phyloP scores from a whole-genome alignment of 2,329 filamentous ascomycete species.

The Aureobasidium musti region DNA sequence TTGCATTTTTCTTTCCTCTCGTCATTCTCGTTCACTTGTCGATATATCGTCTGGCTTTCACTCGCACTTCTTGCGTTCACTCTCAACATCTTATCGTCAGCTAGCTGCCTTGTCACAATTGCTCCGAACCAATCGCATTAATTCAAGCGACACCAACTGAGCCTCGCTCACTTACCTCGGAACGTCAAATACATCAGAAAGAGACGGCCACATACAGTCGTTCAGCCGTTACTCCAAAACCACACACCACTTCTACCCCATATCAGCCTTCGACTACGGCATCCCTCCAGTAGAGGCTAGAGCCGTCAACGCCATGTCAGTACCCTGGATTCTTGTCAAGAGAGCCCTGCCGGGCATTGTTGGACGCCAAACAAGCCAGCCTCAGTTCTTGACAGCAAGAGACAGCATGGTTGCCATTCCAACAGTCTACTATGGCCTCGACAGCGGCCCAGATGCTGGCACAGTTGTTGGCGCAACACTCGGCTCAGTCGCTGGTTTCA shows the following conservation, averaged over 20 bases:
- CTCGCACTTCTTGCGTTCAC: neutral
- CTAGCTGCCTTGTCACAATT: neutral
- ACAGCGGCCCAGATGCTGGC: conserved; percentile 57
- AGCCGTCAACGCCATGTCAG: conserved; percentile 12
- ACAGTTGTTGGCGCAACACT: conserved; percentile 63
- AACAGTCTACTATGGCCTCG: conserved; percentile 59
- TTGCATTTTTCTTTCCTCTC: conserved; percentile 14
- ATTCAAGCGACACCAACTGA: neutral
- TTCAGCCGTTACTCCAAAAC: neutral
- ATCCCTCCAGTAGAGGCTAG: conserved; percentile 1
- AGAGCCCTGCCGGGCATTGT: conserved; percentile 20
- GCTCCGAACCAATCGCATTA: neutral
- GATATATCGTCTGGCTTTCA: neutral
- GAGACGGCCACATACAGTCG: conserved; percentile 6
- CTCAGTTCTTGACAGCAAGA: conserved; percentile 20
- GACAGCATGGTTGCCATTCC: conserved; percentile 55
- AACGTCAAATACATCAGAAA: neutral
- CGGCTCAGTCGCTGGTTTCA: conserved; percentile 56
- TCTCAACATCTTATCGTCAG: neutral
- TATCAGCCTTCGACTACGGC: conserved; percentile 3
- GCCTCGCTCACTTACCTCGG: neutral
- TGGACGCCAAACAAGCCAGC: conserved; percentile 15
- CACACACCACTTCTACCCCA: neutral
- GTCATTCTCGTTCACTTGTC: conserved; percentile 19
- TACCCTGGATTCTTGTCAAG: conserved; percentile 6